Conservation (phyloP, 257 asterid species). For the Forsythia viridissima region DNA sequence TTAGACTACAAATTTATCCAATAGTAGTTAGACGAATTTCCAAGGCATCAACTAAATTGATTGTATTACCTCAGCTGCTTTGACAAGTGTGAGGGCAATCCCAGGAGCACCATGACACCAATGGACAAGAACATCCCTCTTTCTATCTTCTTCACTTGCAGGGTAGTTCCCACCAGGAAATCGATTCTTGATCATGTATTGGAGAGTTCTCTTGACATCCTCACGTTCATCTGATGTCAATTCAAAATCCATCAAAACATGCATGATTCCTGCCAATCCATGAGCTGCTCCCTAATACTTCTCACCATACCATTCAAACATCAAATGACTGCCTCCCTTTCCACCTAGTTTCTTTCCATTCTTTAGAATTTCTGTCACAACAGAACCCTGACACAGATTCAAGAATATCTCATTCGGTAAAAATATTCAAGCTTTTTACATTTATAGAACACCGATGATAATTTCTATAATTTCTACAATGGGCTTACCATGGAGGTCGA, state of each 20-base stretch:
- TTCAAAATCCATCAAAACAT: conserved; percentile 56
- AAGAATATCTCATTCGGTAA: background rate
- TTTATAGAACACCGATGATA: background rate
- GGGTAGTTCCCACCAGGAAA: conserved; percentile 73
- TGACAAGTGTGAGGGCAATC: conserved; percentile 62
- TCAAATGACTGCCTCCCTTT: conserved; percentile 49
- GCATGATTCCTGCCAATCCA: conserved; percentile 77
- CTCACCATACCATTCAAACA: conserved; percentile 68
- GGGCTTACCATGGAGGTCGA: conserved; percentile 45
- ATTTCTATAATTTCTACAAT: background rate
- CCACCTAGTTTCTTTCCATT: conserved; percentile 59
- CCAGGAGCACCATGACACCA: conserved; percentile 96
- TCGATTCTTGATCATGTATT: conserved; percentile 58
- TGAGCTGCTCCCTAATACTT: conserved; percentile 91
- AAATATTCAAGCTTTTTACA: background rate
- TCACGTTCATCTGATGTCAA: conserved; percentile 53
- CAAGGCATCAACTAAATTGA: background rate
- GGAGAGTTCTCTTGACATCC: conserved; percentile 63
- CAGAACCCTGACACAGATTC: conserved; percentile 35
- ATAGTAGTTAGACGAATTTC: too few species aligned
- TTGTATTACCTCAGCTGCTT: conserved; percentile 67
- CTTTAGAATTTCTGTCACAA: conserved; percentile 47
- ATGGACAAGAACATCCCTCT: conserved; percentile 60
- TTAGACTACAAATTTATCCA: too few species aligned
- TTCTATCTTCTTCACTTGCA: conserved; percentile 54